phyloP scores from a whole-genome alignment of 2,329 filamentous ascomycete genomes.

The Pseudogymnoascus sp. region DNA sequence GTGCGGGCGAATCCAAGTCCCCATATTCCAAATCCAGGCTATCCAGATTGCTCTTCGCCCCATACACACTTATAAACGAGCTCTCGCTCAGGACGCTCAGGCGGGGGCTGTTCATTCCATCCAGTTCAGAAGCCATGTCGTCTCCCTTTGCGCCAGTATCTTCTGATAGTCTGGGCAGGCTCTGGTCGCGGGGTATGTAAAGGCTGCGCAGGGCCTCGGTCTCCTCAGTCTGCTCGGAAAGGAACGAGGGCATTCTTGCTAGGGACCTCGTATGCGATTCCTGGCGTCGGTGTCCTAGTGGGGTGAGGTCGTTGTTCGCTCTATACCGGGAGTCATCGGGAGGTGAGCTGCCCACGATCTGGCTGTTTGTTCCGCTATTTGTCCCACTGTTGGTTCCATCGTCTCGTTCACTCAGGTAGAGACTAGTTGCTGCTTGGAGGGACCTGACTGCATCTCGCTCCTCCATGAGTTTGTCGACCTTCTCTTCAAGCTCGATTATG shows the following conservation, averaged over 20 bases:
- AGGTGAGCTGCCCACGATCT: constrained; percentile 22
- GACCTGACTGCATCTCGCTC: constrained; percentile 48
- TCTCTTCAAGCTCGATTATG: constrained; percentile 58
- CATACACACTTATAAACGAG: constrained; percentile 59
- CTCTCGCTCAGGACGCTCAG: constrained; percentile 60
- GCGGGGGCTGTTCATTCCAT: constrained; percentile 47
- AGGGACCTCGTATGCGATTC: constrained; percentile 34
- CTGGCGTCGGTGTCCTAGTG: constrained; percentile 9
- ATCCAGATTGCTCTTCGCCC: constrained; percentile 32
- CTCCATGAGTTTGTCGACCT: constrained; percentile 44
- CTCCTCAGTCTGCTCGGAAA: constrained; percentile 51
- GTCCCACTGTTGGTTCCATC: constrained; percentile 20
- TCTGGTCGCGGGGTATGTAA: constrained; percentile 39
- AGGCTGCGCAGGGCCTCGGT: constrained; percentile 55
- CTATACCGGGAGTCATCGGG: constrained; percentile 13
- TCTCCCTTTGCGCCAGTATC: constrained; percentile 28
- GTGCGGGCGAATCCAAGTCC: background rate
- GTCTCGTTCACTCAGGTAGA: constrained; percentile 19
- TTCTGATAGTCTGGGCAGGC: constrained; percentile 42
- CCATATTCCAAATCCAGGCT: constrained; percentile 6
- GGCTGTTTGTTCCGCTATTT: constrained; percentile 3
- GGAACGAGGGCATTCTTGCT: constrained; percentile 55
- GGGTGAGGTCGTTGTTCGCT: background rate
- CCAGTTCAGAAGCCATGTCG: constrained; percentile 18
- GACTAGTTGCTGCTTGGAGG: constrained; percentile 34